Evolutionary conservation across 768 basidiomycete genomes (phyloP).

Genomic region (Boletus rubroflammeus): DNA sequence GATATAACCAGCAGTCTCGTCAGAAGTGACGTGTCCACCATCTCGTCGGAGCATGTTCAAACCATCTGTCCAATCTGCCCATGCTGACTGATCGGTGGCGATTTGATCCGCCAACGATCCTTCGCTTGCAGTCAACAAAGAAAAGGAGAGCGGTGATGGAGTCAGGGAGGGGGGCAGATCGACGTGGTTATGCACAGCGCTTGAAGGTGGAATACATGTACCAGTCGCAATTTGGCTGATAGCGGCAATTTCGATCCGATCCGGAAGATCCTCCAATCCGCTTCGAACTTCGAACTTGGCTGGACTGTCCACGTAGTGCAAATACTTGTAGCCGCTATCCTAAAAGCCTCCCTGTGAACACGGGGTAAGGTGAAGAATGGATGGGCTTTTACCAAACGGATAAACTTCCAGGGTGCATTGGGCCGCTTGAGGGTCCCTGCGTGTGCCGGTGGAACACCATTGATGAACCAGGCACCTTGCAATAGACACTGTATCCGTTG

Average conservation of each 20-base stretch:
- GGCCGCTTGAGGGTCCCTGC: constrained; percentile 50
- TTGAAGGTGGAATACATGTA: constrained; percentile 67
- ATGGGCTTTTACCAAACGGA: constrained; percentile 62
- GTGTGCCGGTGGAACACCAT: constrained; percentile 54
- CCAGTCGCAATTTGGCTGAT: constrained; percentile 79
- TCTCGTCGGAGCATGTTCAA: constrained; percentile 82
- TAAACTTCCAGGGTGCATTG: constrained; percentile 76
- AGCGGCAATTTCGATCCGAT: constrained; percentile 75
- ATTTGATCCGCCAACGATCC: constrained; percentile 75
- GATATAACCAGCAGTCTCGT: constrained; percentile 84
- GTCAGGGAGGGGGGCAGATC: constrained; percentile 55
- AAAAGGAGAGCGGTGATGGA: constrained; percentile 72
- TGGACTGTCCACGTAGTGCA: constrained; percentile 83
- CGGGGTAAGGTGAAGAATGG: not conserved
- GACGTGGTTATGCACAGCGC: constrained; percentile 56
- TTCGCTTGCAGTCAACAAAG: constrained; percentile 65
- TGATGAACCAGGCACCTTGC: constrained; percentile 92
- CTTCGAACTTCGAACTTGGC: constrained; percentile 75
- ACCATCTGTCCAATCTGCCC: constrained; percentile 95
- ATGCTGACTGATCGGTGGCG: constrained; percentile 71
- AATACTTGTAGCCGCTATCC: constrained; percentile 74
- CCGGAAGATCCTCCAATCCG: constrained; percentile 84
- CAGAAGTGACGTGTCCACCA: constrained; percentile 77
- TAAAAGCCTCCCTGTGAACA: constrained; percentile 27
- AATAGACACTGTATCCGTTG: constrained; percentile 86